These are phyloP conservation scores for Curvularia sp. DNA, from an alignment of 2,329 filamentous ascomycete species.

Conservation along the genomic window DNA sequence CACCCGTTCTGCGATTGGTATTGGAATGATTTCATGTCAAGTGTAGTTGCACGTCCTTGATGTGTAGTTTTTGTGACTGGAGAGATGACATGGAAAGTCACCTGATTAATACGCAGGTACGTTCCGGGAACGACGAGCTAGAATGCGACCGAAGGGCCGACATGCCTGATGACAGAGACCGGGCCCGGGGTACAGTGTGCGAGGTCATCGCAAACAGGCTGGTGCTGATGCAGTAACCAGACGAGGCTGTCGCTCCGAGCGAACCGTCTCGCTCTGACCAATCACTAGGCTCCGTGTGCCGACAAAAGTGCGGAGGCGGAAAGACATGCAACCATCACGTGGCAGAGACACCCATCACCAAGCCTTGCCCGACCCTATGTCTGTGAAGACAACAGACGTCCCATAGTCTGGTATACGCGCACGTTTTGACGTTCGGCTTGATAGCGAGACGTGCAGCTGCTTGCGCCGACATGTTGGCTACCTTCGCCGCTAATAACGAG, in stretches of 20 bases:
- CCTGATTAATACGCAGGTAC: not conserved
- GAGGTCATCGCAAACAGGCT: not conserved
- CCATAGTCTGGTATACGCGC: constrained; percentile 19
- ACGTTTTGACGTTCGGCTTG: constrained; percentile 11
- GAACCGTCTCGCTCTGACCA: constrained; percentile 19
- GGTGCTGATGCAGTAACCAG: constrained; percentile 6
- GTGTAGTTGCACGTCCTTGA: not conserved
- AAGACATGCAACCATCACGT: constrained; percentile 31
- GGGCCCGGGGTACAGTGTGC: not conserved
- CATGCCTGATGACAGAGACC: not conserved
- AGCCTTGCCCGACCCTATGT: constrained; percentile 30
- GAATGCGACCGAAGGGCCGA: not conserved
- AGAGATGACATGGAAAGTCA: not conserved
- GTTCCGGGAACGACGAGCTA: not conserved
- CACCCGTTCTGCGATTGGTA: constrained; percentile 5
- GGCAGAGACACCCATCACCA: constrained; percentile 24
- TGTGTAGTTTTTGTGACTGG: not conserved
- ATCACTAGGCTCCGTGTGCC: constrained; percentile 16
- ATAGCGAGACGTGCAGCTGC: constrained; percentile 14
- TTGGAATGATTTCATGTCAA: not conserved
- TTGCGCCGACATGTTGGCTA: constrained; percentile 50
- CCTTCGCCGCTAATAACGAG: constrained; percentile 55
- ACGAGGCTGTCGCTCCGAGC: constrained; percentile 18
- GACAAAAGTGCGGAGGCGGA: constrained; percentile 35
- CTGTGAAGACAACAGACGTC: constrained; percentile 28